Percentiles rank a stretch among this genome's conserved stretches.
These are phyloP conservation scores for Solanum stenotomum DNA, from an alignment of 257 asterid species.

Conservation along the genomic window DNA sequence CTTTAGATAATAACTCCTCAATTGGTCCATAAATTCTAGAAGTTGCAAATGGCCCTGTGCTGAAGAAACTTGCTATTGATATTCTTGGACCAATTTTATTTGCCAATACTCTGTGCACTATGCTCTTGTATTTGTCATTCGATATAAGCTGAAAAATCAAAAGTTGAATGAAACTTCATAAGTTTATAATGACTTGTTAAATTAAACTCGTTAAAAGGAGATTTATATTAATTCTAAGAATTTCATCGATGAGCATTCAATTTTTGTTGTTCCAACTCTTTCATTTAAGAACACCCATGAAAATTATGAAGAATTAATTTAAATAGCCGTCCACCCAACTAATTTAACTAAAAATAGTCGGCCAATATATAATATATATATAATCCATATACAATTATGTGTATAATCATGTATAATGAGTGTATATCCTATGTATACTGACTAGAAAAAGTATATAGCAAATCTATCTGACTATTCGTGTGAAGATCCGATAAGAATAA, in stretches of 20 bases:
- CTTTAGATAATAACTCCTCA: slow-evolving; percentile 41
- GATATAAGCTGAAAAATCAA: slow-evolving; percentile 37
- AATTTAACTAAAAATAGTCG: too few species aligned
- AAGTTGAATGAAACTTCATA: fast-evolving
- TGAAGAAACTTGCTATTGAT: slow-evolving; percentile 56
- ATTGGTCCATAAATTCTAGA: slow-evolving; percentile 46
- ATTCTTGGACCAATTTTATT: slow-evolving; percentile 41
- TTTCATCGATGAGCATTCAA: not conserved
- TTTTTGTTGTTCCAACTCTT: not conserved
- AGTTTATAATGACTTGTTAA: not conserved
- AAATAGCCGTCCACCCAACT: not conserved
- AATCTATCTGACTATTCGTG: too few species aligned
- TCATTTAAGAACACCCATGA: too few species aligned
- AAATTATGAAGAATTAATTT: too few species aligned
- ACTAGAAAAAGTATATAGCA: not conserved
- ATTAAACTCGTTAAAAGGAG: too few species aligned
- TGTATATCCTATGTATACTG: not conserved
- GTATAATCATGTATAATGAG: not conserved
- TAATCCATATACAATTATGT: too few species aligned
- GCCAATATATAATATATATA: too few species aligned
- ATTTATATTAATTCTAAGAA: not conserved
- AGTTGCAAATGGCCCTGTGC: slow-evolving; percentile 24
- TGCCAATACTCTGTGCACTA: slow-evolving; percentile 46
- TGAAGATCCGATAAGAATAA: not conserved
- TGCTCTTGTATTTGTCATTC: slow-evolving; percentile 52